Conservation (phyloP, 371 early-diverging fungal species). For the Choanephora cucurbitarum region DNA sequence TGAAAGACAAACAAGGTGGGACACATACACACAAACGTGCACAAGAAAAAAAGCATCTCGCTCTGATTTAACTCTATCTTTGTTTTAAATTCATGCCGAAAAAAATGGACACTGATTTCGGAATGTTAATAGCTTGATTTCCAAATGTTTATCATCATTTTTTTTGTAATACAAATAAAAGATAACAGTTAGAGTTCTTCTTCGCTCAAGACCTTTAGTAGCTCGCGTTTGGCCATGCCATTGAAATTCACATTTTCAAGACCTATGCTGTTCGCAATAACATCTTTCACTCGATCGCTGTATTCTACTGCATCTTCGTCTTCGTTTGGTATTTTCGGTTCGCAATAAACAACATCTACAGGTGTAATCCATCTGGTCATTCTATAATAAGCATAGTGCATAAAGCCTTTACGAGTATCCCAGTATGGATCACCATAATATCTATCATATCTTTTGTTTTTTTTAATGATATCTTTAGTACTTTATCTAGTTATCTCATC, state of each 20-base stretch:
- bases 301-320: conserved; percentile 29
- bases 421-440: conserved; percentile 46
- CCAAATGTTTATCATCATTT: too few relatives aligned
- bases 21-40: too few relatives aligned
- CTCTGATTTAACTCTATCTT: too few relatives aligned
- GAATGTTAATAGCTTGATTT: too few relatives aligned
- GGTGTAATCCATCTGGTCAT: conserved; percentile 49
- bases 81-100: too few relatives aligned
- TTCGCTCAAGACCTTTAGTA: conserved; percentile 25
- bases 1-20: too few relatives aligned
- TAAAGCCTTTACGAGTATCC: conserved; percentile 50
- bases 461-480: too few relatives aligned
- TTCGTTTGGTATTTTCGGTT: conserved; percentile 18
- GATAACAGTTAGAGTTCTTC: too few relatives aligned
- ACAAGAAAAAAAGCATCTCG: too few relatives aligned
- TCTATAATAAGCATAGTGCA: conserved; percentile 46
- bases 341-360: conserved; percentile 35
- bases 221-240: conserved; percentile 44
- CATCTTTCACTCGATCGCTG: conserved; percentile 31
- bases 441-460: conserved; percentile 28
- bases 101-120: too few relatives aligned
- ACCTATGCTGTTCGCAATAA: conserved; percentile 29
- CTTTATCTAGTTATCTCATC: too few relatives aligned
- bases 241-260: conserved; percentile 39
- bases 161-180: too few relatives aligned